Evolutionary conservation across 2,329 filamentous ascomycete species (phyloP), one percentile per base, ranked within the genome.

Genomic region (Paramyrothecium sp.): DNA sequence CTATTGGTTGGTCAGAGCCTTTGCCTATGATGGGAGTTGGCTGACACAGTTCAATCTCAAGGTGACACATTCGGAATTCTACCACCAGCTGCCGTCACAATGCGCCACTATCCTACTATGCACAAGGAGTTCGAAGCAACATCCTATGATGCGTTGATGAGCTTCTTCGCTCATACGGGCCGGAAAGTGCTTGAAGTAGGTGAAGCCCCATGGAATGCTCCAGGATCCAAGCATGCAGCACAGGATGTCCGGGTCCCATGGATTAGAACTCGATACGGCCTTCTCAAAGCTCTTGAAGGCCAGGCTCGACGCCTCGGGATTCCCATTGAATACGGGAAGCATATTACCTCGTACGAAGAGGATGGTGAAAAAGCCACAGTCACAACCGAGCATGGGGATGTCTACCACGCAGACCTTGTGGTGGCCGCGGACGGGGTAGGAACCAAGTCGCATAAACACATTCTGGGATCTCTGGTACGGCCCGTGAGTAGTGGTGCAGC

Each of bases 391-490:
- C 21, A 54, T 21, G 60, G 59, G 3, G 19, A 23, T 4, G n/a
- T 46, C 8, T 53, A 41, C 34, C 21, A 53, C 0, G 60, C 56
- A 2, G 55, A 61, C 23, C 20, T 62, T 2, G 52, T 62, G 3
- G 53, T 62, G 17, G 59, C 60, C 21, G 57, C 59, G 4, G 60
- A 62, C 19, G 58, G 56, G 8, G 33, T 56, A 33, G 53, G 44
- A 10, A 54, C 58, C 10, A 52, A 54, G 8, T 59, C 58, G 1
- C 48, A 51, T 22, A 51, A 51, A 22, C 48, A 51, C 22, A 22
- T 51, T 17, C 19, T 26, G 11, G 48, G 48, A 13, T 21, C n/a
- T n/a, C 19, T 3, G 7, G 22, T 51, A 13, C 48, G 19, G 11
- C 19, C 50, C 22, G 33, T 51, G 22, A 51, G 50, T 22, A 33